Evolutionary conservation across 345 rosid genomes (phyloP), one percentile per base, ranked within the genome.

Genomic region (Melastoma malabathricum): DNA sequence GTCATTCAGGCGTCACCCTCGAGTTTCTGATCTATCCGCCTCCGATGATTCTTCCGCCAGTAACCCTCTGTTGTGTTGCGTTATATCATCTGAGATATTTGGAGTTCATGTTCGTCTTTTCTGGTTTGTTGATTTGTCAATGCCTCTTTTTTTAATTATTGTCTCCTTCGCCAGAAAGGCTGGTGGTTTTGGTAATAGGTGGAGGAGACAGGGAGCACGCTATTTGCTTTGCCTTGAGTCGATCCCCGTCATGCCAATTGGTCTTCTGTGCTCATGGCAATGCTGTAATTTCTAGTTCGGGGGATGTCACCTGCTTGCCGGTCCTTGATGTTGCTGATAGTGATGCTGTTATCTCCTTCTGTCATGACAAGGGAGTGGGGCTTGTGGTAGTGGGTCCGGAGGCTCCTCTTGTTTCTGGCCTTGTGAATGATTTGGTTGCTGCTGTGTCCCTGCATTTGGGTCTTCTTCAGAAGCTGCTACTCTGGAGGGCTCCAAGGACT

Each of bases 381-480:
- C 64, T 92, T 52, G 96, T 92, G 22, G 93, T 90, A 16, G 80
- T 87, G 50, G 96, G 95, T 15, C 98, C 98, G 27, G 96, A 92
- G 78, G 89, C 83, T 62, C 93, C 96, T 49, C 81, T 92, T 53
- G 96, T 92, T 68, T 74, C 89, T 0, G 98, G 96, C 44, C 89
- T 92, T 41, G 77, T 79, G 13, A 90, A 84, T 73, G 83, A 84
- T 62, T 62, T 90, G 13, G 78, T 67, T 17, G 64, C 74, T 51
- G 84, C 80, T 7, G 86, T 44, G 80, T 87, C 45, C 93, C 87
- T 29, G 74, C 95, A 13, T 87, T 87, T 56, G 98, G 98, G 8
- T 95, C 95, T 48, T 87, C 98, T 29, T 82, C 88, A 8, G 84
- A 87, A 74, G 98, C 98, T 44, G 98, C 96, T 55, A 95, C 93